Evolutionary conservation across 2,329 filamentous ascomycete species (phyloP), one percentile per base, ranked within the genome.

Genomic region (Pseudogymnoascus sp.): DNA sequence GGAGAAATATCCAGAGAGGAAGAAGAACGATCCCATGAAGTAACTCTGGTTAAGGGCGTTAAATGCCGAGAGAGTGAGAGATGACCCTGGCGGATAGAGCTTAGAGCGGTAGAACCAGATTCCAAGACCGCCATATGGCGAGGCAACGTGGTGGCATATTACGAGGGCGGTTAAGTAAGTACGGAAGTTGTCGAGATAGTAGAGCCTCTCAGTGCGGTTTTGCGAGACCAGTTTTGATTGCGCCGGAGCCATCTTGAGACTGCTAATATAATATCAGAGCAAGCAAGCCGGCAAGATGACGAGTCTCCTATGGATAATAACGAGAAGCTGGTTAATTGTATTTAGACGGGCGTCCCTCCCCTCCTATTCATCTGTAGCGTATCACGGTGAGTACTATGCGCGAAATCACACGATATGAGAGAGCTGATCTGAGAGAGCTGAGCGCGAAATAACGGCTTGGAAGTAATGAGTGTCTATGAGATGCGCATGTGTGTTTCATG

Each of bases 11-110:
- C 64, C 51, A 2, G 64, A 60, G 2, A 64, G 47, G 39, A 57
- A 64, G 54, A 66, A 66, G 51, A 66, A 66, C 4, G 60, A 63
- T 11, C 51, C 63, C 63, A 66, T 66, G 45, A 66, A 66, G 29
- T 39, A 64, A n/a, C 45, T 57, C 18, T 66, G 60, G 16, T 66
- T 62, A 6, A 62, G 4, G n/a, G 47, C 59, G 23, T 66, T 66
- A 45, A 66, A 66, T 8, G 59, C 45, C 14, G 62, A 31, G 23
- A 66, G 63, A 18, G 34, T 12, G 2, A 37, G 39, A 12, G 63
- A 64, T 14, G 63, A 62, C 6, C 45, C 63, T 1, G 45, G 34
- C 2, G 23, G 16, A 11, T 64, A 18, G 18, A 34, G 57, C 4
- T 60, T 29, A 42, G 64, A 64, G 12, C 23, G 37, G 57, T 64